phyloP scores from a whole-genome alignment of 2,329 filamentous ascomycete genomes.

The Teratosphaeria zuluensis region DNA sequence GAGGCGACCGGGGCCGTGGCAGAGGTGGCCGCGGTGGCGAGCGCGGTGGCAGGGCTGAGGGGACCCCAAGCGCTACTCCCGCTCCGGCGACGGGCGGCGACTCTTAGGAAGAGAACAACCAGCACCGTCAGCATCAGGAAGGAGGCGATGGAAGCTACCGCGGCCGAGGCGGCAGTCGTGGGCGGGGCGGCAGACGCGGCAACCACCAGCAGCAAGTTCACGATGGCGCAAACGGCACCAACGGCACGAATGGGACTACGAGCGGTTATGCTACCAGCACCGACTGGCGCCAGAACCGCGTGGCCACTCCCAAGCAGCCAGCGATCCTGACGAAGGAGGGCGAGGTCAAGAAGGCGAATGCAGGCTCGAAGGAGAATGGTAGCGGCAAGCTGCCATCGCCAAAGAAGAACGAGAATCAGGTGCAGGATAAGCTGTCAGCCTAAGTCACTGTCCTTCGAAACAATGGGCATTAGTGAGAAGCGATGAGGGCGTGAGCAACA shows the following conservation, averaged over 20 bases:
- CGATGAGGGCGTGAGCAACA: not conserved
- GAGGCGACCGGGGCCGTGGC: conserved; percentile 46
- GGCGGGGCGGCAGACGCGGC: not conserved
- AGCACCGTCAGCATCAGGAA: conserved; percentile 1
- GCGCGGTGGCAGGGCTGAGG: conserved; percentile 15
- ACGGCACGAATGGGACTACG: not conserved
- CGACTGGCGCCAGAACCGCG: not conserved
- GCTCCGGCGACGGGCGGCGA: conserved; percentile 18
- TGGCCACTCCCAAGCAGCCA: not conserved
- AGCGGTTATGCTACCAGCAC: not conserved
- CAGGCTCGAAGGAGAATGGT: not conserved
- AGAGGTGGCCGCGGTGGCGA: conserved; percentile 27
- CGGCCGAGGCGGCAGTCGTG: not conserved
- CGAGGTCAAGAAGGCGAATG: not conserved
- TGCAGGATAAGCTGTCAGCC: not conserved
- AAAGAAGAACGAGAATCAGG: not conserved
- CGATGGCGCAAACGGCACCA: not conserved
- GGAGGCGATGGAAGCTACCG: not conserved
- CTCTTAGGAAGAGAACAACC: conserved; percentile 12
- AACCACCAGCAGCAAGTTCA: not conserved
- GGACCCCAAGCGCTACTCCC: conserved; percentile 14
- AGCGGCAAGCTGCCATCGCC: not conserved
- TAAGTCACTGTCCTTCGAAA: not conserved
- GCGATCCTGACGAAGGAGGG: not conserved
- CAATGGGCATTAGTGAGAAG: not conserved